A percentile compares a stretch with the other conserved stretches of the same genome.
Conservation (phyloP, 2,329 filamentous ascomycete species). For the Colletotrichum eleusines region DNA sequence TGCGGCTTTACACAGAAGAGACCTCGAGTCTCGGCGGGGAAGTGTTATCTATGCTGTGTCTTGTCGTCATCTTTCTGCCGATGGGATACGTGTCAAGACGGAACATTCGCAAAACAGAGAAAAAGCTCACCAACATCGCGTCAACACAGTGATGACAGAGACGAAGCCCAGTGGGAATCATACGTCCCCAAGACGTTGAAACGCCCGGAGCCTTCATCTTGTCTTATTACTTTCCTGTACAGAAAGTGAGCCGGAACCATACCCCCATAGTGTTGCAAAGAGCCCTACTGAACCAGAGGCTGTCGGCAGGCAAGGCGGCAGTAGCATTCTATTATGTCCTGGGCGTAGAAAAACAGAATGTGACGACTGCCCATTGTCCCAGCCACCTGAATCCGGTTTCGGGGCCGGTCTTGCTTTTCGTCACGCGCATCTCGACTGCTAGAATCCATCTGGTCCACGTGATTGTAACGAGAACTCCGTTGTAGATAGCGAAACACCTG, state of each 20-base stretch:
- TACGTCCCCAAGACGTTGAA: background rate
- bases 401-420: background rate
- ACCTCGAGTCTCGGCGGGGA: no score
- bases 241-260: background rate
- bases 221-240: background rate
- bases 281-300: background rate
- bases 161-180: background rate
- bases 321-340: background rate
- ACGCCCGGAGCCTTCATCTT: background rate
- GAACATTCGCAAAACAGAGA: background rate
- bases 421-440: background rate
- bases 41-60: no score
- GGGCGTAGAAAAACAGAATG: background rate
- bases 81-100: background rate
- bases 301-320: background rate
- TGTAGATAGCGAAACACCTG: background rate
- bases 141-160: background rate
- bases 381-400: background rate
- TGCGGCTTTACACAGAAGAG: no score
- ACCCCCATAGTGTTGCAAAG: background rate
- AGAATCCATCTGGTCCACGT: no score
- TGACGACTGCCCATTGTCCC: background rate
- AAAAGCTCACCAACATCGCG: background rate
- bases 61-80: background rate
- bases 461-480: background rate